A percentile compares a stretch with the other conserved stretches of the same genome.
Evolutionary conservation across 768 basidiomycete species (phyloP).

Genomic region (Dioszegia crocea): DNA sequence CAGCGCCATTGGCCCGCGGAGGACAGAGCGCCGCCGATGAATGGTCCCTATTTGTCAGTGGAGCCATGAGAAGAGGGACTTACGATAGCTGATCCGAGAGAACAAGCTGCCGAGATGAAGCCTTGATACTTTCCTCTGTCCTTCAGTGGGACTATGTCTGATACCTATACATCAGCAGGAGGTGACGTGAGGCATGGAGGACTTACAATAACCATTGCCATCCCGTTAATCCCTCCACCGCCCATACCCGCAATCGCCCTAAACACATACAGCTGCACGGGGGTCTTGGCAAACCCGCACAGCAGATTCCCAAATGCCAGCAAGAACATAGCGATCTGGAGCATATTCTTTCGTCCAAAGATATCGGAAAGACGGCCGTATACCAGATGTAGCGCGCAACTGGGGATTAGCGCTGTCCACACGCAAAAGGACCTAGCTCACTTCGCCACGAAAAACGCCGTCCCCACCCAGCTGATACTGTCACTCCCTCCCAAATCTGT

Average conservation of each 20-base stretch:
- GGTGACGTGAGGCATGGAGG: not conserved
- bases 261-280: slow-evolving; percentile 41
- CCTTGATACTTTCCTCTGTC: slow-evolving; percentile 44
- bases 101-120: slow-evolving; percentile 21
- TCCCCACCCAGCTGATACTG: slow-evolving; percentile 45
- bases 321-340: slow-evolving; percentile 38
- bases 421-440: slow-evolving; percentile 13
- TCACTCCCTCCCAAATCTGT: slow-evolving; percentile 29
- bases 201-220: slow-evolving; percentile 44
- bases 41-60: slow-evolving; percentile 26
- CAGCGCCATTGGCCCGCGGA: slow-evolving; percentile 39
- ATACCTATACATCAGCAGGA: slow-evolving; percentile 18
- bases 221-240: slow-evolving; percentile 47
- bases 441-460: slow-evolving; percentile 38
- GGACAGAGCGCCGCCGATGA: slow-evolving; percentile 32
- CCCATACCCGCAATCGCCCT: slow-evolving; percentile 45
- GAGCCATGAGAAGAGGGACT: not conserved
- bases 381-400: slow-evolving; percentile 41
- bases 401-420: not conserved
- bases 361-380: slow-evolving; percentile 37
- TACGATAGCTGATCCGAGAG: slow-evolving; percentile 29
- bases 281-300: slow-evolving; percentile 45
- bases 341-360: slow-evolving; percentile 45
- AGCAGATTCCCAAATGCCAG: slow-evolving; percentile 44
- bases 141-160: slow-evolving; percentile 40